Percentiles rank a stretch among this genome's conserved stretches.
Conservation (phyloP, 1,139 yeast genomes). For the Saccharomyces pastorianus region DNA sequence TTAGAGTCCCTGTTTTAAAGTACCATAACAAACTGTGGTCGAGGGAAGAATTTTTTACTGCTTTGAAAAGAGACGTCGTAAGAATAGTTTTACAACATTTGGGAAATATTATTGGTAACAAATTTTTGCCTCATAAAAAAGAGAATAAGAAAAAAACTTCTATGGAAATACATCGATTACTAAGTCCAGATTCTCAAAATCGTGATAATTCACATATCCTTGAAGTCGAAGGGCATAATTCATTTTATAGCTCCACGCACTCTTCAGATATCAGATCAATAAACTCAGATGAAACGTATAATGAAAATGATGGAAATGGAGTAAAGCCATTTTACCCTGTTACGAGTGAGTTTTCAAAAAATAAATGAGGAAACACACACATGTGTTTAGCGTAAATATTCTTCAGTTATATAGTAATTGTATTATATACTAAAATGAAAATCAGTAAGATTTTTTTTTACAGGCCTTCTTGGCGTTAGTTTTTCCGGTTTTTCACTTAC, state of each 20-base stretch:
- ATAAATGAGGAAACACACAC: neutral
- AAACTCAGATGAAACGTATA: neutral
- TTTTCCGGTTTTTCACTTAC: neutral
- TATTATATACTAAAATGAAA: neutral
- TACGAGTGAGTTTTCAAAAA: neutral
- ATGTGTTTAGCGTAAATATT: neutral
- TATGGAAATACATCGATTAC: neutral
- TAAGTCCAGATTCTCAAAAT: neutral
- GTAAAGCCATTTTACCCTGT: neutral
- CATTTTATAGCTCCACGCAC: neutral
- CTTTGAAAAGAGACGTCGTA: slow-evolving; percentile 60
- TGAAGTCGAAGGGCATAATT: neutral
- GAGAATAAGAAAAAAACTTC: slow-evolving; percentile 22
- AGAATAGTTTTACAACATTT: slow-evolving; percentile 64
- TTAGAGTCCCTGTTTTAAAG: slow-evolving; percentile 57
- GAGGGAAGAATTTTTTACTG: slow-evolving; percentile 57
- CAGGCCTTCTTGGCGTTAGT: neutral
- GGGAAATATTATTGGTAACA: slow-evolving; percentile 74
- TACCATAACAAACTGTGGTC: slow-evolving; percentile 73
- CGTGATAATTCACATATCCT: neutral
- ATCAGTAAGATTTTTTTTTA: neutral
- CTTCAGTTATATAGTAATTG: neutral
- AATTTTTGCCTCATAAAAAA: slow-evolving; percentile 43
- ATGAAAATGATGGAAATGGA: neutral
- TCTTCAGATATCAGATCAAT: neutral